Evolutionary conservation across 441 rosid species (phyloP), one percentile per base, ranked within the genome.

Genomic region (Breynia disticha): DNA sequence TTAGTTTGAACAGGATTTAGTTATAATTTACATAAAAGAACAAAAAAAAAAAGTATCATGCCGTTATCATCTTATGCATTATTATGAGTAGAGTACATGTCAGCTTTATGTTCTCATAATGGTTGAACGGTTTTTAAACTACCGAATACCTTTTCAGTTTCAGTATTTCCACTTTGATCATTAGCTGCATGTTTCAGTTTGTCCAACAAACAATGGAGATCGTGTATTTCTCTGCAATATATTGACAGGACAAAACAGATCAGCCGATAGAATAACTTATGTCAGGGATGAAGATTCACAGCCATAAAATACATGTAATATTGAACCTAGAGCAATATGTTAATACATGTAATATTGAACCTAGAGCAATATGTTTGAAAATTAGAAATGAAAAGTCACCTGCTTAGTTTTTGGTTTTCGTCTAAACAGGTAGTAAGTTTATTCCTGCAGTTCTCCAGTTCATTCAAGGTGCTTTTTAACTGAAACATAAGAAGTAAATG

Each of bases 401-500:
- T 78, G 19, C 68, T 71, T 58, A 94, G 82, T 67, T 79, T 83
- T 60, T 78, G 77, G 72, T 94, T 94, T 60, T 94, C 94, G 64
- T 85, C 87, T 38, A 90, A 62, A 78, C 91, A 90, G 72, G 84
- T 74, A 58, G 67, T 80, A 38, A 87, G 80, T 50, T 76, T 82
- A 57, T 12, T 28, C 66, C 79, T 81, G 79, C 97, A 84, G 61
- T 79, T 80, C 64, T 89, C 95, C 57, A 86, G 73, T 70, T 94
- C 89, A 54, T 56, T 61, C 38, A 59, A 61, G 49, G 93, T 76
- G 54, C 61, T 78, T 67, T 75, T 71, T 72, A 90, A 68, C 94
- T 90, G 87, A 54, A 63, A 68, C 24, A 65, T 63, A 63, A 46
- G 67, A 67, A 54, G 44, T 13, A 12, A 70, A 48, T 57, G 55